These are phyloP conservation scores for Starmera caribaea DNA, from an alignment of 805 yeast species.

Conservation along the genomic window DNA sequence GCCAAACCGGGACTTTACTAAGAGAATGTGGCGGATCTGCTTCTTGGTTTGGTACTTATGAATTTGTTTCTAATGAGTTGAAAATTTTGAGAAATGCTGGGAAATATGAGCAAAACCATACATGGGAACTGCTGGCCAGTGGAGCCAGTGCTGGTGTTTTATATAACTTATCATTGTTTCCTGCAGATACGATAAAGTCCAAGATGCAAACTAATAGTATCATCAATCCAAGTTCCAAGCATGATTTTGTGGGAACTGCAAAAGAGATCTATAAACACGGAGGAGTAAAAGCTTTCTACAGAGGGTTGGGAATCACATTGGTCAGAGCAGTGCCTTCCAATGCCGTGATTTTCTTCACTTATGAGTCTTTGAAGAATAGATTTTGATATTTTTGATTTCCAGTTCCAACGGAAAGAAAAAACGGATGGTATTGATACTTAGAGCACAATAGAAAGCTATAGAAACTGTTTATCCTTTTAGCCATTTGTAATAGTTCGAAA, in stretches of 20 bases:
- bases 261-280: conserved; percentile 32
- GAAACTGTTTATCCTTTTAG: too few species aligned
- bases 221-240: conserved; percentile 16
- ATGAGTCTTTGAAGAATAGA: conserved; percentile 48
- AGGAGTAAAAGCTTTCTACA: conserved; percentile 67
- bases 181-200: conserved; percentile 85
- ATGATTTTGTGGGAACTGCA: conserved; percentile 29
- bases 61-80: conserved; percentile 34
- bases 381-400: too few species aligned
- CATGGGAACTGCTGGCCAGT: conserved; percentile 51
- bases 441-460: too few species aligned
- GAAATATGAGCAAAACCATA: conserved; percentile 22
- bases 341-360: conserved; percentile 74
- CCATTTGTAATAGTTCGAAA: too few species aligned
- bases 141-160: conserved; percentile 86
- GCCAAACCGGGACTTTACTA: conserved; percentile 70
- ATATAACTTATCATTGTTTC: conserved; percentile 74
- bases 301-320: conserved; percentile 79
- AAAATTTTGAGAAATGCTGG: conserved; percentile 22
- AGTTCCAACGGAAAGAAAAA: too few species aligned
- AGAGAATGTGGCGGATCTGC: conserved; percentile 89
- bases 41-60: conserved; percentile 91
- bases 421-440: too few species aligned
- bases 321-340: conserved; percentile 82
- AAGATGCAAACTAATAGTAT: conserved; percentile 62